These are phyloP conservation scores for Ogataea neopini DNA, from an alignment of 805 yeast species.

Conservation along the genomic window DNA sequence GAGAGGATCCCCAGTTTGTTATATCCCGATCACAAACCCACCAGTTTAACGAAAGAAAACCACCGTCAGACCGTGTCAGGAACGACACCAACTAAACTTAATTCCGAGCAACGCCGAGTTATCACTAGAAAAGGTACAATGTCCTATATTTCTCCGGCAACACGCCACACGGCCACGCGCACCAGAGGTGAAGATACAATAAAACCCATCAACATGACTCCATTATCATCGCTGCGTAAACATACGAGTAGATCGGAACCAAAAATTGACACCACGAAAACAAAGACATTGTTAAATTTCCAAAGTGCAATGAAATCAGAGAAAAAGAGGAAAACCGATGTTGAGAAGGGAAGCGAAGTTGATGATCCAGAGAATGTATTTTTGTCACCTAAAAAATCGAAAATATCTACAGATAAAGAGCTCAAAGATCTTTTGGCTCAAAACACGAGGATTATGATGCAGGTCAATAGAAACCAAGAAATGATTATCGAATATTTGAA, in stretches of 20 bases:
- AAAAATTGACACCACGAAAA: background rate
- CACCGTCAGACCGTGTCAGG: background rate
- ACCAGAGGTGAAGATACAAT: background rate
- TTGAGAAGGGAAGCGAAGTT: too few relatives aligned
- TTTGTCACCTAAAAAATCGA: constrained; percentile 14
- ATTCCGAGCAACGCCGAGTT: constrained; percentile 6
- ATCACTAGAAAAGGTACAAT: constrained; percentile 8
- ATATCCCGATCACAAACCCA: background rate
- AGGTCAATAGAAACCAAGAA: constrained; percentile 25
- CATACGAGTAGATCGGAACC: constrained; percentile 7
- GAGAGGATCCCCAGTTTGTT: constrained; percentile 5
- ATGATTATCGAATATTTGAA: constrained; percentile 20
- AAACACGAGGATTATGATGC: constrained; percentile 21
- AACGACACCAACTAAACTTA: constrained; percentile 2
- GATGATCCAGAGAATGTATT: constrained; percentile 16
- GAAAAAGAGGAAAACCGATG: background rate
- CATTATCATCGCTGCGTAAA: constrained; percentile 18
- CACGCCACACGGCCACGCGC: background rate
- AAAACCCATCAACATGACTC: constrained; percentile 17
- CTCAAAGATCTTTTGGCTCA: constrained; percentile 17
- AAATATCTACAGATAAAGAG: constrained; percentile 13
- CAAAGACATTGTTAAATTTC: constrained; percentile 11
- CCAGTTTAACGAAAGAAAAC: background rate
- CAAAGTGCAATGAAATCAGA: constrained; percentile 15
- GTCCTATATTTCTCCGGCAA: constrained; percentile 7